A percentile compares a stretch with the other conserved stretches of the same genome.
These are phyloP conservation scores for Fusarium albidum DNA, from an alignment of 2,329 filamentous ascomycete genomes.

Conservation along the genomic window DNA sequence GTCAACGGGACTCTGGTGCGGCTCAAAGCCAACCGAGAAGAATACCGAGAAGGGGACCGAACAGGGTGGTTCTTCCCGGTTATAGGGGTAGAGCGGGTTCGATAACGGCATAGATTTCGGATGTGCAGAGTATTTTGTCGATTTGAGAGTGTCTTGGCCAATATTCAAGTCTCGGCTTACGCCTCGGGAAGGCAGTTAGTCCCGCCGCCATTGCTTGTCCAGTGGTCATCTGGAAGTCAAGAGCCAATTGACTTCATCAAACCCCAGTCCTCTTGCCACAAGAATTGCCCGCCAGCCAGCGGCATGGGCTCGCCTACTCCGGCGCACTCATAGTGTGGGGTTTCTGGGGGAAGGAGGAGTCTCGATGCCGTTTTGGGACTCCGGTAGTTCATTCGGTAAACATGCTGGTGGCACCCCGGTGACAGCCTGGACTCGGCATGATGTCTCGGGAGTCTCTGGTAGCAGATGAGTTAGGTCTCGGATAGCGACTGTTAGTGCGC, in stretches of 20 bases:
- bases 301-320: constrained; percentile 29
- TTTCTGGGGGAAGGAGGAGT: constrained; percentile 38
- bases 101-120: constrained; percentile 32
- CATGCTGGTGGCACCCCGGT: constrained; percentile 15
- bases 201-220: constrained; percentile 5
- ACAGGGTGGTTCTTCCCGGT: background rate
- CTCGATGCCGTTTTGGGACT: constrained; percentile 36
- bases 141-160: background rate
- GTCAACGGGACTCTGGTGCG: constrained; percentile 14
- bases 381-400: constrained; percentile 43
- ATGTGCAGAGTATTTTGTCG: constrained; percentile 23
- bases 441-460: constrained; percentile 31
- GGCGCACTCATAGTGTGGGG: constrained; percentile 33
- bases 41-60: constrained; percentile 7
- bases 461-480: constrained; percentile 1
- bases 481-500: constrained; percentile 16
- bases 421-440: constrained; percentile 34
- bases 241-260: constrained; percentile 17
- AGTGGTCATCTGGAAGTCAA: background rate
- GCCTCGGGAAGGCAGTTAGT: background rate
- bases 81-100: background rate
- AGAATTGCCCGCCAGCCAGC: constrained; percentile 14
- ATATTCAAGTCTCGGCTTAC: constrained; percentile 8
- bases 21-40: constrained; percentile 28
- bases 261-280: constrained; percentile 11